These are phyloP conservation scores for Sporisorium exsertum DNA, from an alignment of 1,284 basidiomycete genomes.

Conservation along the genomic window DNA sequence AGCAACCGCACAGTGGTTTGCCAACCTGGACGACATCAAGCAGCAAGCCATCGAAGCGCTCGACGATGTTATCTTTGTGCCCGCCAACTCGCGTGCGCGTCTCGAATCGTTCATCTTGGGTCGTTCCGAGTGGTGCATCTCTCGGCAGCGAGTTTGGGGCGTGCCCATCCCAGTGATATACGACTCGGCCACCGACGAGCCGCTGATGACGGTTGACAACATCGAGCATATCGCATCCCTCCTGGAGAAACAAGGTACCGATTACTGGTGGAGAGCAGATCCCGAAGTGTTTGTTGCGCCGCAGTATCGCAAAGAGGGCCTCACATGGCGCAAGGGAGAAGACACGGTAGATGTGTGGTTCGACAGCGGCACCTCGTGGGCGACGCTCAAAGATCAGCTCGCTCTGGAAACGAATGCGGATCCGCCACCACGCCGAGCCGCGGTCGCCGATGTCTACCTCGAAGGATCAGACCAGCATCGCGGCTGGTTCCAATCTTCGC, in stretches of 20 bases:
- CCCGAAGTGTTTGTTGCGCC: conserved; percentile 78
- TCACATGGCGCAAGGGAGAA: conserved; percentile 72
- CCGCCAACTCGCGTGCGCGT: conserved; percentile 72
- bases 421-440: neutral
- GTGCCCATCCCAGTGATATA: conserved; percentile 94
- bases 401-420: neutral
- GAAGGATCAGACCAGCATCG: conserved; percentile 98
- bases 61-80: conserved; percentile 81
- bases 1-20: conserved; percentile 99
- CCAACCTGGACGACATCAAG: conserved; percentile 87
- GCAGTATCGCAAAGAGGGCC: conserved; percentile 34
- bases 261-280: conserved; percentile 91
- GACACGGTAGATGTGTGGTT: conserved; percentile 99
- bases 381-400: conserved; percentile 75
- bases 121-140: conserved; percentile 99
- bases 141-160: conserved; percentile 96
- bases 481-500: conserved; percentile 98
- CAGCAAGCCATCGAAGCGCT: conserved; percentile 80
- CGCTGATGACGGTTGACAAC: conserved; percentile 77
- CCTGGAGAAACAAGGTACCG: conserved; percentile 79
- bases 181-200: conserved; percentile 75
- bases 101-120: conserved; percentile 85
- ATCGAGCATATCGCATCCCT: conserved; percentile 83
- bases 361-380: conserved; percentile 96
- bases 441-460: conserved; percentile 85